Evolutionary conservation across 2,329 filamentous ascomycete genomes (phyloP).

Genomic region (Aurifilum marmelostoma): DNA sequence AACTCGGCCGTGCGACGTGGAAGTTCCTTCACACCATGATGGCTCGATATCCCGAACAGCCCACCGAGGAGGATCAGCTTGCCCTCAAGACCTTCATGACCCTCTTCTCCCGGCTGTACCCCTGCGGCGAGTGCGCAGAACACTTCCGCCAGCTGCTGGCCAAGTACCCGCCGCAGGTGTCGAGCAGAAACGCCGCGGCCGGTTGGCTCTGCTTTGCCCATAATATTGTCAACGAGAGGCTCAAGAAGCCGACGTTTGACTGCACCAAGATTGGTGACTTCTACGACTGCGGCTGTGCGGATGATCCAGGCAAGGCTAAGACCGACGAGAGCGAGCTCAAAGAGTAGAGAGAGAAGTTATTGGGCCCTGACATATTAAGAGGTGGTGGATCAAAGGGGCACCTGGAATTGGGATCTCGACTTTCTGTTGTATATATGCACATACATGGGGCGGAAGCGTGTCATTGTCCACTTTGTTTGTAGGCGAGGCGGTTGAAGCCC

Average conservation of each 20-base stretch:
- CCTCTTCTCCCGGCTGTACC: constrained; percentile 70
- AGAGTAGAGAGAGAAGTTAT: constrained; percentile 20
- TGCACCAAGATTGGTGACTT: constrained; percentile 71
- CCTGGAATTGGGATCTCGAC: background rate
- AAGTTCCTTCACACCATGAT: constrained; percentile 73
- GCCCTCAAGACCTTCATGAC: constrained; percentile 68
- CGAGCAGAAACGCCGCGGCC: constrained; percentile 64
- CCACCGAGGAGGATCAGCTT: constrained; percentile 62
- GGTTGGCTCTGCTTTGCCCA: constrained; percentile 72
- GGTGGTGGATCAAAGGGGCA: background rate
- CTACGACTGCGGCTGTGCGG: constrained; percentile 73
- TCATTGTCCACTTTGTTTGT: background rate
- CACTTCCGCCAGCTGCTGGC: constrained; percentile 67
- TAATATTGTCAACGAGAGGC: constrained; percentile 67
- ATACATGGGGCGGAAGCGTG: background rate
- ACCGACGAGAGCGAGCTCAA: constrained; percentile 34
- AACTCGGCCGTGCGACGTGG: constrained; percentile 70
- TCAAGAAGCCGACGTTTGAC: constrained; percentile 66
- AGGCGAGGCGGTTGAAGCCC: background rate
- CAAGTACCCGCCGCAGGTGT: constrained; percentile 67
- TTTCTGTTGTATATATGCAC: background rate
- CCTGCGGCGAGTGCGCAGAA: constrained; percentile 69
- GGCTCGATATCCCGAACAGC: constrained; percentile 69
- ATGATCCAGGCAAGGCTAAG: constrained; percentile 56
- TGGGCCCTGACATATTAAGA: background rate